Evolutionary conservation across 2,329 filamentous ascomycete genomes (phyloP), one percentile per base, ranked within the genome.

Genomic region (Claviceps sp.): DNA sequence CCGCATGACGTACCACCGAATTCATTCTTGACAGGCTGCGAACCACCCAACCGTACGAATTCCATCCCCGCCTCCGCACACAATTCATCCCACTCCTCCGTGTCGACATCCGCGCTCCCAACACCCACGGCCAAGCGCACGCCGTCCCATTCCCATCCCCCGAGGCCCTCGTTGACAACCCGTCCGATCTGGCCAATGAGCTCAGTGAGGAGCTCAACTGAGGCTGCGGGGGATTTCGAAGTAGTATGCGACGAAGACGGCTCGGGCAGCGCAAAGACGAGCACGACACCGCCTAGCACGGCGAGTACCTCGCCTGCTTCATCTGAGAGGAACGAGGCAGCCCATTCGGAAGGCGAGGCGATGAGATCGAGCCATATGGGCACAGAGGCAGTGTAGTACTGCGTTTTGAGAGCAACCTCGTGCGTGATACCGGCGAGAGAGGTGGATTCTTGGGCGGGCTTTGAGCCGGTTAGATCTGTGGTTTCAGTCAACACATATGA

Each of bases 331-430:
- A 85, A 85, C 0, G 77, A 75, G 2, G 63, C 62, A 0, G 77
- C 69, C 82, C 82, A 85, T 38, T 77, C 73, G 2, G 61, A 51
- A 0, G 76, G 71, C 4, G 70, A 67, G 5, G 70, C 60, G 53
- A 82, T 71, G 46, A 82, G 70, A 60, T 86, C 82, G n/a, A 85
- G 71, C 82, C 82, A 86, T 57, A 85, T 71, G 44, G 82, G 80
- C 3, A 85, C 70, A 0, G 70, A 70, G 50, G 79, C 73, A 24
- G 66, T 72, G 68, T 85, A 85, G 69, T 85, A 85, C 14, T 69
- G 59, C 20, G 80, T 85, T 54, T 72, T 71, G 51, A 85, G 66
- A 8, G 66, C 54, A 36, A 82, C 72, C 44, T 67, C 63, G 59
- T 84, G 81, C 16, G 81, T 80, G 37, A 72, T 74, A 26, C 82